A percentile compares a stretch with the other conserved stretches of the same genome.
Conservation (phyloP, 2,329 filamentous ascomycete species). For the Ophiostoma quercus region DNA sequence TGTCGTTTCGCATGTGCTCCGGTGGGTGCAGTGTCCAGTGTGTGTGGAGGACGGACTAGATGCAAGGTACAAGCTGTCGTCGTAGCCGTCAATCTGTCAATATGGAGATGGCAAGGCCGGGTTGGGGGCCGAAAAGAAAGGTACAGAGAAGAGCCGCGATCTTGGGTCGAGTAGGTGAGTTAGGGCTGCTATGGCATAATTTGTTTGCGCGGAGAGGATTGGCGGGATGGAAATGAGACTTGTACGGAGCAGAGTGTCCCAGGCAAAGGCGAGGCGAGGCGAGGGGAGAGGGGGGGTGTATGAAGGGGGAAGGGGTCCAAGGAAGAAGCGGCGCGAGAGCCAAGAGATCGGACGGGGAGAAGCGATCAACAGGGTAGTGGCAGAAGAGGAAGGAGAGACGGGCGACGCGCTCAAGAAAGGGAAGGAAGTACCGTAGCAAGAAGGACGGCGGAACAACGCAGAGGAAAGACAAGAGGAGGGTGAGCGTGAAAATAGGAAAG, state of each 20-base stretch:
- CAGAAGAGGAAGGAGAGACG: constrained; percentile 5
- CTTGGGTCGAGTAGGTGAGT: background rate
- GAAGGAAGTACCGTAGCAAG: background rate
- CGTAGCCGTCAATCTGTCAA: constrained; percentile 15
- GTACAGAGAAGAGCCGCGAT: background rate
- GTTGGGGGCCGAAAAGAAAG: constrained; percentile 5
- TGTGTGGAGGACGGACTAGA: constrained; percentile 14
- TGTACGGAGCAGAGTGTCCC: background rate
- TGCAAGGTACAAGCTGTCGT: constrained; percentile 14
- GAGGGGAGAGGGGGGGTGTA: background rate
- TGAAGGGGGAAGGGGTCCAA: background rate
- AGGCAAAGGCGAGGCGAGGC: background rate
- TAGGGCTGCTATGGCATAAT: background rate
- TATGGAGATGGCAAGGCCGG: background rate
- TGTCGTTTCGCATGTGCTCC: constrained; percentile 8
- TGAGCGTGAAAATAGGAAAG: background rate
- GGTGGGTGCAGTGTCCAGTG: constrained; percentile 14
- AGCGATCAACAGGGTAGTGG: constrained; percentile 2
- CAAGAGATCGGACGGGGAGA: constrained; percentile 14
- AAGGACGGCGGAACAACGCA: background rate
- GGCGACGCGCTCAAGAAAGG: constrained; percentile 3
- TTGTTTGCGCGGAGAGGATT: background rate
- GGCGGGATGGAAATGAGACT: background rate
- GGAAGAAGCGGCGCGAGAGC: background rate
- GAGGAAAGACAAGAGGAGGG: background rate